Evolutionary conservation across 257 asterid species (phyloP), one percentile per base, ranked within the genome.

Genomic region (Forsythia suspensa): DNA sequence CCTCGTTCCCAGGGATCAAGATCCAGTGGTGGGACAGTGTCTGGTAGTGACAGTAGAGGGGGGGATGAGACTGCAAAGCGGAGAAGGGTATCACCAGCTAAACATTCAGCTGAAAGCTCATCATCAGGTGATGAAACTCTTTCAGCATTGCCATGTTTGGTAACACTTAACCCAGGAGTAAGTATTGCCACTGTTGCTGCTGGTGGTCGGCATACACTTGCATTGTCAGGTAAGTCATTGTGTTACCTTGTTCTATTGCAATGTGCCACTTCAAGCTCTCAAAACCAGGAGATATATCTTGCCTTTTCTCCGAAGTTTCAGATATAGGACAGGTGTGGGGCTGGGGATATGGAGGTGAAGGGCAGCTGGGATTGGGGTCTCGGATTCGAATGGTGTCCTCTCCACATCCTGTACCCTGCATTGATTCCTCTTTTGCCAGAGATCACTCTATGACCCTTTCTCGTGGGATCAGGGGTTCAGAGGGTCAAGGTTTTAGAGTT

Each of bases 301-400:
- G 37, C 75, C 71, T 76, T 76, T 80, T 79, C 72, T 82, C 73
- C 81, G 39, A n/a, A 87, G 85, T 86, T 91, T 77, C 89, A 94
- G 99, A 96, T 90, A 79, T 86, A 71, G 99, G 99, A 82, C 98
- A 94, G 88, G 98, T 96, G 78, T 96, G 98, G 98, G 95, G 98
- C 82, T 96, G 99, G 99, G 99, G 99, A 81, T 92, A 96, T 81
- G 99, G 99, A 76, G 99, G 99, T 77, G 99, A 92, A 79, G 99
- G 99, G 68, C 99, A 96, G 87, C 90, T 96, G 78, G 99, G 99
- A 34, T 68, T 96, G 84, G 99, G 99, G 67, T 94, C 98, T 72
- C 86, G 97, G 65, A 88, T 96, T 79, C 92, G 97, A 72, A 96
- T 92, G 97, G 96, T 94, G 73, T 92, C 98, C 68, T 94, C 99